These are phyloP conservation scores for Paraphoma chrysanthemicola DNA, from an alignment of 2,329 filamentous ascomycete genomes.

Conservation along the genomic window DNA sequence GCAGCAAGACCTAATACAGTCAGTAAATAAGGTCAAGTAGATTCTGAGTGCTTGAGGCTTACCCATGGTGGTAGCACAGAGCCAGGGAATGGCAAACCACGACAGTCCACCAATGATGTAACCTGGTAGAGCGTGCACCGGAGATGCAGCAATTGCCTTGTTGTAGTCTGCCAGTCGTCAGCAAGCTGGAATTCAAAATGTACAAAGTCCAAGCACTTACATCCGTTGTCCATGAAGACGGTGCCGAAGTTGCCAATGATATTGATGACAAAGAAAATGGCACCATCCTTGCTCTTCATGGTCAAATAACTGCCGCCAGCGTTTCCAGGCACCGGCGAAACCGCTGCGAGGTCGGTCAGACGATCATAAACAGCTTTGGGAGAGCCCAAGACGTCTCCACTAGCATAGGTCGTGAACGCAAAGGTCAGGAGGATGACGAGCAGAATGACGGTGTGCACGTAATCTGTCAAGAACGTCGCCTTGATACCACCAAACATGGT, in stretches of 20 bases:
- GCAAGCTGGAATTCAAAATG: not conserved
- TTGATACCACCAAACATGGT: conserved; percentile 80
- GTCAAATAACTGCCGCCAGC: conserved; percentile 82
- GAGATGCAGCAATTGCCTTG: conserved; percentile 87
- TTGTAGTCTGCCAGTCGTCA: conserved; percentile 64
- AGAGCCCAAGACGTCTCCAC: conserved; percentile 73
- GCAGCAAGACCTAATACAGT: conserved; percentile 40
- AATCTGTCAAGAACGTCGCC: conserved; percentile 73
- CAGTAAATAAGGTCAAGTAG: no score
- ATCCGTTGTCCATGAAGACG: conserved; percentile 84
- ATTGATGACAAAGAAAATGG: conserved; percentile 91
- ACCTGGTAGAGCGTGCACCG: conserved; percentile 83
- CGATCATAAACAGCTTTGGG: conserved; percentile 80
- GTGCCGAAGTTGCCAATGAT: conserved; percentile 83
- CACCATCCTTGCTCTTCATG: conserved; percentile 80
- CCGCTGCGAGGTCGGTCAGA: conserved; percentile 69
- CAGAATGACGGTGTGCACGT: conserved; percentile 83
- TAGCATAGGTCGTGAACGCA: conserved; percentile 80
- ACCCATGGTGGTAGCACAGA: conserved; percentile 56
- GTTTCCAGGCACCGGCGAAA: conserved; percentile 80
- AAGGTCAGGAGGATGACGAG: conserved; percentile 87
- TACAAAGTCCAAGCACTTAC: conserved; percentile 43
- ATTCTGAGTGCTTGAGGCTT: no score
- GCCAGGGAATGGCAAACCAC: conserved; percentile 58
- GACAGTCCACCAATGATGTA: conserved; percentile 51